These are phyloP conservation scores for Thymus quinquecostatus DNA, from an alignment of 257 asterid genomes.

Conservation along the genomic window DNA sequence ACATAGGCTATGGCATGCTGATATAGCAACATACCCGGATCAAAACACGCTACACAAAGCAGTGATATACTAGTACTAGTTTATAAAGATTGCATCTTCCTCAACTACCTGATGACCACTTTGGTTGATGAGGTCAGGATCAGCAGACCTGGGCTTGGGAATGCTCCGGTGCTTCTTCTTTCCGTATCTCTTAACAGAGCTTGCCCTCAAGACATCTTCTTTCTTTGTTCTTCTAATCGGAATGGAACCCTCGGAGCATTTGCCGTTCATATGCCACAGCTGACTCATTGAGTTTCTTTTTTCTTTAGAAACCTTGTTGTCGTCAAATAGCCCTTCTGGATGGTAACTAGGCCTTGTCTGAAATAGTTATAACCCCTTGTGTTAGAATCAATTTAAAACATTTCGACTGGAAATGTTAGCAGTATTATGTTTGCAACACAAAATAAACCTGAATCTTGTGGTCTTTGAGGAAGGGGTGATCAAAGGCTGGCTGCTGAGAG, in stretches of 20 bases:
- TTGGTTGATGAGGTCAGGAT: conserved; percentile 69
- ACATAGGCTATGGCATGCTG: conserved; percentile 94
- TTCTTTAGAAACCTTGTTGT: conserved; percentile 50
- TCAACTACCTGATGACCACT: conserved; percentile 81
- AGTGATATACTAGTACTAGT: background rate
- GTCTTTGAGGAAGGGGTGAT: conserved; percentile 92
- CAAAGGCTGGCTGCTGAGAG: conserved; percentile 85
- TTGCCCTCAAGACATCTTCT: conserved; percentile 83
- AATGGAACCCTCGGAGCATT: conserved; percentile 64
- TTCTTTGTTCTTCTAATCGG: conserved; percentile 79
- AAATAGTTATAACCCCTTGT: background rate
- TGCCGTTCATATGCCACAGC: conserved; percentile 86
- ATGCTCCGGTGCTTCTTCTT: conserved; percentile 66
- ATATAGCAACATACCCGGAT: background rate
- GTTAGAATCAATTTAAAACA: background rate
- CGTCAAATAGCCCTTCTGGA: conserved; percentile 72
- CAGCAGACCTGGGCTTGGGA: conserved; percentile 76
- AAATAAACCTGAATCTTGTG: conserved; percentile 79
- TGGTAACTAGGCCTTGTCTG: conserved; percentile 82
- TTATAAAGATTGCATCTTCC: background rate
- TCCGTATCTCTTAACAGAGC: conserved; percentile 76
- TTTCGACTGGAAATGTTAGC: background rate
- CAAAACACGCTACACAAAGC: background rate
- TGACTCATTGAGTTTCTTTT: conserved; percentile 56
- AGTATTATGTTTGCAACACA: background rate